Evolutionary conservation across 805 yeast species (phyloP).

Genomic region (Isabelozyma pseudorhagii): DNA sequence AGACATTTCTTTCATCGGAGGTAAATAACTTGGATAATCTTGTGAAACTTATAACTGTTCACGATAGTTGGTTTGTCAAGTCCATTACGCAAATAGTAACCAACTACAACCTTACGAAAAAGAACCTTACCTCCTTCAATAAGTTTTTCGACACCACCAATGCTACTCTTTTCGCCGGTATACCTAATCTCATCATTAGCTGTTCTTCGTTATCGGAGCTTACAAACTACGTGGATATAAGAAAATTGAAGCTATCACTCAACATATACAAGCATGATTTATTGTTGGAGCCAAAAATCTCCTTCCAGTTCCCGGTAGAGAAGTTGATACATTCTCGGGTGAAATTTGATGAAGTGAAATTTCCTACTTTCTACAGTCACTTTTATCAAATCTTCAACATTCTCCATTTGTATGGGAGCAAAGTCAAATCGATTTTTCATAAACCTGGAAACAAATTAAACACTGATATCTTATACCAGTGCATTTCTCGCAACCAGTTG

Average conservation of each 20-base stretch:
- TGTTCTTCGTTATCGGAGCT: slow-evolving; percentile 51
- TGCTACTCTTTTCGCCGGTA: slow-evolving; percentile 3
- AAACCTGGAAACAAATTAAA: slow-evolving; percentile 52
- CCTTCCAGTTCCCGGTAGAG: slow-evolving; percentile 8
- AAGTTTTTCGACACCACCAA: slow-evolving; percentile 23
- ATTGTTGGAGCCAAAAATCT: slow-evolving; percentile 38
- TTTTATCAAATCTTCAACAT: slow-evolving; percentile 54
- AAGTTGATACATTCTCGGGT: slow-evolving; percentile 19
- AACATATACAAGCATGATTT: slow-evolving; percentile 70
- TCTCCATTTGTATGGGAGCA: slow-evolving; percentile 38
- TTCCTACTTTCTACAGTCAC: slow-evolving; percentile 31
- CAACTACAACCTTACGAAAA: slow-evolving; percentile 47
- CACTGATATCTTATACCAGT: slow-evolving; percentile 44
- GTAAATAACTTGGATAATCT: slow-evolving; percentile 48
- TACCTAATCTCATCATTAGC: slow-evolving; percentile 29
- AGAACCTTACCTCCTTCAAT: slow-evolving; percentile 24
- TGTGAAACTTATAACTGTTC: slow-evolving; percentile 70
- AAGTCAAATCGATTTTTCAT: slow-evolving; percentile 48
- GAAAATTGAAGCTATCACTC: slow-evolving; percentile 70
- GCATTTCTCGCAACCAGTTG: slow-evolving; percentile 52
- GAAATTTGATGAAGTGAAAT: slow-evolving; percentile 9
- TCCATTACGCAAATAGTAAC: slow-evolving; percentile 70
- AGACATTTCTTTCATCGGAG: slow-evolving; percentile 50
- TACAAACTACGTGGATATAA: slow-evolving; percentile 65
- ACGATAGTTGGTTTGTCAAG: slow-evolving; percentile 86